Conservation (phyloP, 2,329 filamentous ascomycete genomes). For the Metarhizium brunneum region DNA sequence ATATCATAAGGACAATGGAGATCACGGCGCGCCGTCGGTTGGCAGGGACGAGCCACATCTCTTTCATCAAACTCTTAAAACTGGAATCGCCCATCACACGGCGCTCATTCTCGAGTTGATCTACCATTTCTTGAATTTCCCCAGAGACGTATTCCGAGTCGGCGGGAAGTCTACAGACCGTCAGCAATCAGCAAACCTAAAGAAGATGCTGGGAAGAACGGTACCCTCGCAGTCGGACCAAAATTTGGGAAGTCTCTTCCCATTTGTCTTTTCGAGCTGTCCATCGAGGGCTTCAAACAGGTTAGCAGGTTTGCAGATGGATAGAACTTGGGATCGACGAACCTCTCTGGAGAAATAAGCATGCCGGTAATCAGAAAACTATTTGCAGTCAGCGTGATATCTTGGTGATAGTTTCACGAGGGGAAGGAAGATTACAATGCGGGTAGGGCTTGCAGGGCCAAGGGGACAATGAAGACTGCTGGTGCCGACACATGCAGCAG, state of each 20-base stretch:
- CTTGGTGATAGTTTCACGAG: too few relatives aligned
- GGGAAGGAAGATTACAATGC: slow-evolving; percentile 33
- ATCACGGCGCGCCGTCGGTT: slow-evolving; percentile 58
- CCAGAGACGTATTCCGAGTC: slow-evolving; percentile 46
- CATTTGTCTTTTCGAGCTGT: slow-evolving; percentile 58
- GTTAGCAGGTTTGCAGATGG: slow-evolving; percentile 4
- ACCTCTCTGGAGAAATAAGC: slow-evolving; percentile 45
- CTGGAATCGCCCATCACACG: slow-evolving; percentile 43
- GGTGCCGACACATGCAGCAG: slow-evolving; percentile 36
- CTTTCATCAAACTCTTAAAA: slow-evolving; percentile 49
- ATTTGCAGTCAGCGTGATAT: neutral
- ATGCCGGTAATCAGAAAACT: slow-evolving; percentile 49
- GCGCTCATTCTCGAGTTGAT: slow-evolving; percentile 54
- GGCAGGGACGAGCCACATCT: slow-evolving; percentile 51
- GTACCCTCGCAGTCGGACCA: slow-evolving; percentile 40
- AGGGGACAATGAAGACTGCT: slow-evolving; percentile 49
- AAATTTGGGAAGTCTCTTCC: slow-evolving; percentile 49
- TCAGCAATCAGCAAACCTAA: neutral
- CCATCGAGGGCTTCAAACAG: slow-evolving; percentile 50
- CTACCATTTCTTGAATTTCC: slow-evolving; percentile 51
- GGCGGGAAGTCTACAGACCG: slow-evolving; percentile 33
- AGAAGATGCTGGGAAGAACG: neutral
- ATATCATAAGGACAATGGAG: slow-evolving; percentile 52
- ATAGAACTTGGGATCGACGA: neutral
- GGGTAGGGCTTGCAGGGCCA: slow-evolving; percentile 56